Conservation (phyloP, 2,329 filamentous ascomycete species). For the Fusarium sp. region DNA sequence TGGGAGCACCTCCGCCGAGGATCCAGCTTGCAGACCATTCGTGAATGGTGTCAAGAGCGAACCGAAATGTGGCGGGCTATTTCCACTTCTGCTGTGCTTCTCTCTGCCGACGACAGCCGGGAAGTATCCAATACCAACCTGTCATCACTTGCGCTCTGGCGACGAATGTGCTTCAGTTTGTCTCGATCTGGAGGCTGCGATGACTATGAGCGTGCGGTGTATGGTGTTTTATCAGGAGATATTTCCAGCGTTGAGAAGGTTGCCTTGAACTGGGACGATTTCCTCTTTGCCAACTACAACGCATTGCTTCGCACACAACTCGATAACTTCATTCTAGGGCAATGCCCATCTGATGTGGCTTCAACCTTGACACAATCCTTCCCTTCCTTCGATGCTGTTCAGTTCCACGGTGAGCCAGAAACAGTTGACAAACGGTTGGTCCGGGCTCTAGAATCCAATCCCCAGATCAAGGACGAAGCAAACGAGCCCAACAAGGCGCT, state of each 20-base stretch:
- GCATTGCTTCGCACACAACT: constrained; percentile 84
- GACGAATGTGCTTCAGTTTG: constrained; percentile 78
- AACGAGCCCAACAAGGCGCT: constrained; percentile 76
- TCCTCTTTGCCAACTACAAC: constrained; percentile 88
- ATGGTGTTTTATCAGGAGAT: constrained; percentile 90
- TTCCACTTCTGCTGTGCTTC: constrained; percentile 79
- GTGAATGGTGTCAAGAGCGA: constrained; percentile 86
- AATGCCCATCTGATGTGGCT: constrained; percentile 64
- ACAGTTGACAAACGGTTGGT: constrained; percentile 69
- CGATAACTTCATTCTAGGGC: constrained; percentile 72
- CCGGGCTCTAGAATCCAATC: constrained; percentile 66
- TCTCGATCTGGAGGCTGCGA: constrained; percentile 77
- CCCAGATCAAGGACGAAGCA: constrained; percentile 67
- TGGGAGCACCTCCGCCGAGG: constrained; percentile 93
- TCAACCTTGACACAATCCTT: constrained; percentile 69
- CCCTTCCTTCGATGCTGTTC: constrained; percentile 71
- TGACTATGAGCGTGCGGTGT: constrained; percentile 88
- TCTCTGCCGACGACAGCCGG: constrained; percentile 61
- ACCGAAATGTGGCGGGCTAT: constrained; percentile 91
- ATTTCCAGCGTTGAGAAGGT: constrained; percentile 80
- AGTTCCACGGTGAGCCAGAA: constrained; percentile 68
- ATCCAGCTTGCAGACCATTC: constrained; percentile 77
- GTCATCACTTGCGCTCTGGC: constrained; percentile 72
- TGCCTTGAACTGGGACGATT: constrained; percentile 85
- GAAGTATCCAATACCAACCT: constrained; percentile 50